phyloP scores from a whole-genome alignment of 2,329 filamentous ascomycete species.

The Epichloe scottii region DNA sequence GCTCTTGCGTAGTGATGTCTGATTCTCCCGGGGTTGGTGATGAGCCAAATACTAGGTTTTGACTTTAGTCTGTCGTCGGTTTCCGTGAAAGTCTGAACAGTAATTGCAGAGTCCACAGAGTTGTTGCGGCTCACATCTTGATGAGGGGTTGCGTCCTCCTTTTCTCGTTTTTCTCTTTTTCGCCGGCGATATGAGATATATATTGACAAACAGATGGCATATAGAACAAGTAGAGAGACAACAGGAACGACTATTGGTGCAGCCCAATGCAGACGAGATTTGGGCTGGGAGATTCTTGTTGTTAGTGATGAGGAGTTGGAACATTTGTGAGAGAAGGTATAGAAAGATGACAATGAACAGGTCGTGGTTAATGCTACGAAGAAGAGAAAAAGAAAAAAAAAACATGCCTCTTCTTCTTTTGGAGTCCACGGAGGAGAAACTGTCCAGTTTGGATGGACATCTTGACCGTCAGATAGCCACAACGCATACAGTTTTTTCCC shows the following conservation, averaged over 20 bases:
- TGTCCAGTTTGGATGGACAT: slow-evolving; percentile 15
- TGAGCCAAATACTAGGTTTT: slow-evolving; percentile 9
- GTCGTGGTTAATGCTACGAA: background rate
- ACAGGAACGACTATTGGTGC: slow-evolving; percentile 19
- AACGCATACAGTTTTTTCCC: slow-evolving; percentile 17
- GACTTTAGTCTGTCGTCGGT: slow-evolving; percentile 8
- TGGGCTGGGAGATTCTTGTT: slow-evolving; percentile 8
- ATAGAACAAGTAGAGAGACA: slow-evolving; percentile 17
- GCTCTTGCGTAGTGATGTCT: background rate
- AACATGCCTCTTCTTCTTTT: slow-evolving; percentile 13
- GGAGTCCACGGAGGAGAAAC: slow-evolving; percentile 21
- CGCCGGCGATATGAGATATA: slow-evolving; percentile 17
- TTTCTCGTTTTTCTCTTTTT: slow-evolving; percentile 12
- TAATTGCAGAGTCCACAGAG: slow-evolving; percentile 13
- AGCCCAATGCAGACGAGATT: slow-evolving; percentile 13
- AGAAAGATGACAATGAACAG: background rate
- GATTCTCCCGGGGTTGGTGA: background rate
- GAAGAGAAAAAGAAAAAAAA: background rate
- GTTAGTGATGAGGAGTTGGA: background rate
- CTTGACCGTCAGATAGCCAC: slow-evolving; percentile 15
- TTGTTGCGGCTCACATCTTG: slow-evolving; percentile 10
- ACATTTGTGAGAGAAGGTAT: no score
- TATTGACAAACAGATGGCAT: slow-evolving; percentile 15
- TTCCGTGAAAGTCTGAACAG: slow-evolving; percentile 10
- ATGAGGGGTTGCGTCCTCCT: slow-evolving; percentile 6